Evolutionary conservation across 805 yeast genomes (phyloP), one percentile per base, ranked within the genome.

Genomic region (Yarrowia alimentaria): DNA sequence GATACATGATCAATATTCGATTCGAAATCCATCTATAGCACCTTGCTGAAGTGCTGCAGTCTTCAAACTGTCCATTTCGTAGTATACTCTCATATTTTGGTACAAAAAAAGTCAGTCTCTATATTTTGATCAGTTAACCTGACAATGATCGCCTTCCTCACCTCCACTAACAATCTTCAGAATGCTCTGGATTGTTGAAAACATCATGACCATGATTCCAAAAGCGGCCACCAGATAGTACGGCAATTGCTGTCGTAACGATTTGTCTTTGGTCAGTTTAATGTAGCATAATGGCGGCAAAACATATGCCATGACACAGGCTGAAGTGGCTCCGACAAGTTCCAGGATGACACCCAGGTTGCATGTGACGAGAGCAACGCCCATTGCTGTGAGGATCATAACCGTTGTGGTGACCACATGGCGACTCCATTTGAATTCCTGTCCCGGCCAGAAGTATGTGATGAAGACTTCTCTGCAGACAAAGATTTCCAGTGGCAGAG

Each of bases 261-360:
- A 78, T 54, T 58, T 68, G 50, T 61, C 68, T 53, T 69, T 64
- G 0, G 88, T 77, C 59, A 90, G 74, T 55, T 82, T 79, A 55
- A 88, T 64, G 59, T 76, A 85, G 59, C 96, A 90, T 63, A 83
- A 64, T 3, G 96, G 96, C 0, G 98, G 98, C 13, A 90, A 68
- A 17, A 90, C 87, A 63, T 86, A 90, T 0, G 98, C 97, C 83
- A 91, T 82, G 29, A 85, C 71, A 14, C 95, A 87, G 0, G 97
- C 97, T 0, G 95, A 84, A 0, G 95, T 84, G 0, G 96, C 90
- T 1, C 98, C 98, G 24, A 88, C 89, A 3, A 90, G 72, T 62
- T 91, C 97, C 31, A 90, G 71, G 21, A 91, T 82, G 10, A 93
- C 85, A 1, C 98, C 98, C 52, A 90, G 71, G 57, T 89, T 87